Conservation (phyloP, 2,329 filamentous ascomycete species). For the Xylaria sp. region DNA sequence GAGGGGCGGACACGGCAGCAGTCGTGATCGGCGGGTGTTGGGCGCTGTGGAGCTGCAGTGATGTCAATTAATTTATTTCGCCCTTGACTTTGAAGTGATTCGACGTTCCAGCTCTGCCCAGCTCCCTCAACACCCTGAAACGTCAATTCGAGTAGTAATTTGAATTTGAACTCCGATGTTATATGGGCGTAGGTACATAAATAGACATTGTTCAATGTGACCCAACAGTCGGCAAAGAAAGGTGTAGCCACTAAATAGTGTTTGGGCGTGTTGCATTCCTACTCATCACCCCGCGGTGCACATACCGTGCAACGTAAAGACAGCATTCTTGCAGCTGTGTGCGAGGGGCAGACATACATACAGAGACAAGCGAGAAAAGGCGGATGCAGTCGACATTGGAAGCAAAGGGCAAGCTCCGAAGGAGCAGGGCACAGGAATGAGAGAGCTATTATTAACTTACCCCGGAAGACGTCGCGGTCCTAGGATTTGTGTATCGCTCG, state of each 20-base stretch:
- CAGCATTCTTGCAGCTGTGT: constrained; percentile 9
- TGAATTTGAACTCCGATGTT: not conserved
- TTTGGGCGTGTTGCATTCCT: constrained; percentile 15
- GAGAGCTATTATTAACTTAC: constrained; percentile 28
- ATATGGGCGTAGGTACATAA: not conserved
- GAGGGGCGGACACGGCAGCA: constrained; percentile 14
- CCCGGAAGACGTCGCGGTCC: constrained; percentile 8
- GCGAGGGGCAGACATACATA: constrained; percentile 7
- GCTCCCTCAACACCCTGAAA: constrained; percentile 14
- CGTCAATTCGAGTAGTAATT: constrained; percentile 14
- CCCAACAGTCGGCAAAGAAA: constrained; percentile 10
- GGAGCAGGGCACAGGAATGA: constrained; percentile 2
- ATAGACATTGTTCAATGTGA: constrained; percentile 10
- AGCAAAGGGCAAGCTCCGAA: not conserved
- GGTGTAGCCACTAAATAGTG: constrained; percentile 5
- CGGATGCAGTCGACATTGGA: not conserved
- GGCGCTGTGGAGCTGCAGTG: constrained; percentile 44
- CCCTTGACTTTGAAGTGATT: constrained; percentile 12
- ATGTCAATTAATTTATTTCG: constrained; percentile 45
- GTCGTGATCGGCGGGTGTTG: constrained; percentile 30
- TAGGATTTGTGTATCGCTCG: constrained; percentile 9
- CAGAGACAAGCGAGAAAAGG: constrained; percentile 12
- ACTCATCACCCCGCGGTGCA: constrained; percentile 13
- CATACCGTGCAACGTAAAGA: constrained; percentile 7
- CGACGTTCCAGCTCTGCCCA: constrained; percentile 14